Percentiles rank a stretch among this genome's conserved stretches.
These are phyloP conservation scores for Cyclocybe aegerita DNA, from an alignment of 768 basidiomycete species.

Conservation along the genomic window DNA sequence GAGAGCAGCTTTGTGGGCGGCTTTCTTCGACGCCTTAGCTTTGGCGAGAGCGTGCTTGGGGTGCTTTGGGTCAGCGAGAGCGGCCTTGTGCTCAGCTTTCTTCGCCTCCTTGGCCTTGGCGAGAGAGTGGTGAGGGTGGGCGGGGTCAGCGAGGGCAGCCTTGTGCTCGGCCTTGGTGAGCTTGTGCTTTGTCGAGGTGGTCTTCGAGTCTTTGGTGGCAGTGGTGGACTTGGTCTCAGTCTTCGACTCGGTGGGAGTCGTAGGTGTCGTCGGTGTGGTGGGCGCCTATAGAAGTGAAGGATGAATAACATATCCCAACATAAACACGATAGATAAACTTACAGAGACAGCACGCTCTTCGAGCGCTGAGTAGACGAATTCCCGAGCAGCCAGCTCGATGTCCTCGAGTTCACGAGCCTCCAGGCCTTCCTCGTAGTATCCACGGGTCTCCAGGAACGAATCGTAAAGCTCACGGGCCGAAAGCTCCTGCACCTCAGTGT, in stretches of 20 bases:
- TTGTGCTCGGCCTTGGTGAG: not conserved
- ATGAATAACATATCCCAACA: not conserved
- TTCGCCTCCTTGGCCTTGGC: constrained; percentile 1
- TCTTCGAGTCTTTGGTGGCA: too few species aligned
- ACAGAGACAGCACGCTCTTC: constrained; percentile 10
- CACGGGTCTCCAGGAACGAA: constrained; percentile 1
- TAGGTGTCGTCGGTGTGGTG: not conserved
- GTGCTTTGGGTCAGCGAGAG: constrained; percentile 7
- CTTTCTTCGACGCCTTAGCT: constrained; percentile 9
- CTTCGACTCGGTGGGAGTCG: constrained; percentile 5
- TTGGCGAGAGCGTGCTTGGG: constrained; percentile 9
- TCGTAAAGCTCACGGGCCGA: constrained; percentile 1
- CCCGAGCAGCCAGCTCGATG: constrained; percentile 13
- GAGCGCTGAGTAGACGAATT: constrained; percentile 11
- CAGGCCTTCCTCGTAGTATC: constrained; percentile 8
- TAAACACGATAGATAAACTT: not conserved
- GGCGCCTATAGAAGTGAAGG: not conserved
- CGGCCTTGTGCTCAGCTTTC: constrained; percentile 5
- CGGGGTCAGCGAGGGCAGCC: constrained; percentile 1
- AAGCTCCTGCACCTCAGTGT: not conserved
- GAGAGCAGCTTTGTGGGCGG: constrained; percentile 1
- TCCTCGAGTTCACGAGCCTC: constrained; percentile 16
- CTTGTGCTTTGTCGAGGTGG: not conserved
- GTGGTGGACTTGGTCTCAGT: too few species aligned
- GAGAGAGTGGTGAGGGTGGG: constrained; percentile 1